Evolutionary conservation across 1,284 basidiomycete species (phyloP), one percentile per base, ranked within the genome.

Genomic region (Leccinum griseonigrum): DNA sequence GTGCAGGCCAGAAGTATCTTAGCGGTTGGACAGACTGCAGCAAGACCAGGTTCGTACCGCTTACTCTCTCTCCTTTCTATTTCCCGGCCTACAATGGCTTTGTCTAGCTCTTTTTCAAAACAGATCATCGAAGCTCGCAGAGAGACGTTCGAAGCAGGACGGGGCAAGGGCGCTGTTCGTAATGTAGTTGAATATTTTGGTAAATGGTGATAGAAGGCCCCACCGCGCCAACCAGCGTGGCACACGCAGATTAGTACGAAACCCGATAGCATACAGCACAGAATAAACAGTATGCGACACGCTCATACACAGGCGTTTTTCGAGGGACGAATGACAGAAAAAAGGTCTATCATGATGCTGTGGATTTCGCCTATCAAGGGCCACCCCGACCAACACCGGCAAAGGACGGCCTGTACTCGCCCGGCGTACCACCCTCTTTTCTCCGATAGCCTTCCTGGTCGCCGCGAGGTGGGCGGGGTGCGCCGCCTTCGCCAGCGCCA

Each of bases 371-470:
- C 82, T 82, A 82, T 72, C 85, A 78, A 69, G 93, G 90, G 66
- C 84, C 88, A 79, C 94, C 94, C 71, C 94, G 90, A 68, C 94
- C 94, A 73, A 95, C 91, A 77, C 90, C 93, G 74, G 88, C 87
- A 75, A 90, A 95, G 72, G 86, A 84, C 68, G 94, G 92, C 77
- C 89, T 84, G 83, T 84, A 95, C 74, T 93, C 91, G 64, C 85
- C 90, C 62, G 86, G 85, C 40, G 90, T 89, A 69, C 85, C 86
- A 76, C 87, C 87, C 73, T 92, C 88, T 81, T 93, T 93, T 80
- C 86, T 90, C 74, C 94, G 85, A 85, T 97, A 95, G 73, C n/a
- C 87, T 88, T 95, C 94, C 71, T 93, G 86, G 78, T 95, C 92
- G 56, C 88, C 88, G 69, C 94, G 90, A 71, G 93, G 92, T 59